Base-by-base conservation (phyloP, 495 filamentous ascomycete genomes). In the Xylaria acuta region DNA sequence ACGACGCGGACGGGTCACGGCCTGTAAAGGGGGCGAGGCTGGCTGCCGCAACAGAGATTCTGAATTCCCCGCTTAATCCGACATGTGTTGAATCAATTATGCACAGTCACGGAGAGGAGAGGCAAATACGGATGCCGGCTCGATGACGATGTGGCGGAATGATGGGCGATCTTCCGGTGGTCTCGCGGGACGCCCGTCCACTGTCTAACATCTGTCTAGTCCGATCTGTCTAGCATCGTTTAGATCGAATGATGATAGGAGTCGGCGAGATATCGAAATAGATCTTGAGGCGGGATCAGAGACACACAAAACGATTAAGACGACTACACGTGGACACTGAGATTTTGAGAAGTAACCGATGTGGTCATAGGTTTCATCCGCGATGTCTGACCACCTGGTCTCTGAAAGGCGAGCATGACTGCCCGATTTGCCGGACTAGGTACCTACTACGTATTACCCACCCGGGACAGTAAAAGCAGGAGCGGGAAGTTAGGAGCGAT, bases 311-410 rank as follows among this genome's bases (percentile, higher is more conserved):
- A 32, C 54, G 11, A 30, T n/a, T 2, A 69, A 66, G 14, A 41
- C 65, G 5, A 54, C 41, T 34, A 47, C 67, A 1, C 1, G 56
- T 64, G 41, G 63, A 76, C 1, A 69, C 73, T 56, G 78, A 78
- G 2, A 71, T 75, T 1, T 27, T 80, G 22, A 70, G 59, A 53
- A 25, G 78, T 54, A 69, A 75, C n/a, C 63, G 65, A 54, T 80
- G 78, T 36, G 66, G 49, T 5, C 78, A 80, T 25, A 5, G 68
- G 5, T 80, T 78, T 59, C 76, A 80, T 66, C 62, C 76, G 4
- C 60, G 71, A 2, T 80, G 78, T 25, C 71, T 80, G 40, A 70
- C 69, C 11, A 73, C 70, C 0, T 80, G 74, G 78, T 77, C 75
- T 22, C 40, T 75, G 6, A 47, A 47, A 34, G 64, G 68, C 27